These are phyloP conservation scores for Themeda triandra DNA, from an alignment of 176 grass and related monocot genomes.

Conservation along the genomic window DNA sequence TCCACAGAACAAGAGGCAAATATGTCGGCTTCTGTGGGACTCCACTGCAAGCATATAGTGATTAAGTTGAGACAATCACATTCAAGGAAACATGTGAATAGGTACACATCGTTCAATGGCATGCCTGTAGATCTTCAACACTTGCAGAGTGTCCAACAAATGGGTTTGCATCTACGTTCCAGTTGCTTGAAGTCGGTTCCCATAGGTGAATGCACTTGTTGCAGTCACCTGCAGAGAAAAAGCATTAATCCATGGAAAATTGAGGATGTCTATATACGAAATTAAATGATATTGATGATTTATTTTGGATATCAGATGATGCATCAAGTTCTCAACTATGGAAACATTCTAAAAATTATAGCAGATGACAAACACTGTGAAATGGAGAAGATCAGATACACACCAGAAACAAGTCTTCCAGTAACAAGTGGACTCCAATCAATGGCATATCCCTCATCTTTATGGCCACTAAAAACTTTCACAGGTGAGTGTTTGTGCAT, in stretches of 20 bases:
- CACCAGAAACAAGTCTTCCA: constrained; percentile 91
- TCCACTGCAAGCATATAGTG: constrained; percentile 66
- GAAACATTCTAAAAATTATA: not conserved
- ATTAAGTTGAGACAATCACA: constrained; percentile 9
- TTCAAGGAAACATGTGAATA: not conserved
- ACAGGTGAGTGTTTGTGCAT: constrained; percentile 54
- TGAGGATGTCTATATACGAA: constrained; percentile 28
- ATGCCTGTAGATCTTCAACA: constrained; percentile 84
- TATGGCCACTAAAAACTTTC: constrained; percentile 78
- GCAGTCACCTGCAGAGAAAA: constrained; percentile 61
- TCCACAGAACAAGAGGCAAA: constrained; percentile 91
- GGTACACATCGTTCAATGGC: not conserved
- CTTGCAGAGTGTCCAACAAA: constrained; percentile 76
- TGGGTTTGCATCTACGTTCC: constrained; percentile 68
- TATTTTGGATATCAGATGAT: not conserved
- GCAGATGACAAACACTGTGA: not conserved
- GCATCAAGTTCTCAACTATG: not conserved
- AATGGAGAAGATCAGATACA: constrained; percentile 5
- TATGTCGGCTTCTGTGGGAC: constrained; percentile 73
- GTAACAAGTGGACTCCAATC: constrained; percentile 79
- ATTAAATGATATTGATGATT: not conserved
- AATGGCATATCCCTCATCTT: constrained; percentile 92
- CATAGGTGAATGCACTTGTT: constrained; percentile 82
- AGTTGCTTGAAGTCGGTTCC: constrained; percentile 64
- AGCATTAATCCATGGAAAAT: not conserved